Evolutionary conservation across 768 basidiomycete species (phyloP), one percentile per base, ranked within the genome.

Genomic region (Pleurotus ostreatus): DNA sequence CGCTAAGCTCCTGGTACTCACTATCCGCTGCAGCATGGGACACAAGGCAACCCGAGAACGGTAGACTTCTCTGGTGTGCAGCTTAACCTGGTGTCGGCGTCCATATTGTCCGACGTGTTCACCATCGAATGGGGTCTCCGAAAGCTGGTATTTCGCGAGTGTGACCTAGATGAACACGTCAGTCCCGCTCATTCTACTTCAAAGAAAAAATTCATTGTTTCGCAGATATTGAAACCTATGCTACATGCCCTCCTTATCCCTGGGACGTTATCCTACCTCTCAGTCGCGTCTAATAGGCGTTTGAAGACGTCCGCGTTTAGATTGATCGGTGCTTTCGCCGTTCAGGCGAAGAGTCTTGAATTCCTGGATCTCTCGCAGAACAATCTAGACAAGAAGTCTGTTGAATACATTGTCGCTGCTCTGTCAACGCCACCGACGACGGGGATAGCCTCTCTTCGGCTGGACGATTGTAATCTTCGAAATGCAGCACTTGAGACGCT

Each of bases 351-450:
- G 61, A 80, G 71, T 52, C 71, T 98, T 7, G 86, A 90, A 58
- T 97, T 94, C 71, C 79, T 98, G 34, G 95, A 99, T 68, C 70
- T 99, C 22, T 94, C 93, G 2, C 90, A 92, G 57, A 97, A 89
- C 59, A 67, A 74, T 1, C 70, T 97, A 58, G 96, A 98, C 67
- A 92, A 90, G 68, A 88, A 85, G 67, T 78, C 89, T 0, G 77
- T 93, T 13, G 95, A 98, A 49, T 89, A 85, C 60, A 79, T 98
- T 45, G 84, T 89, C 0, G 80, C 79, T 22, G 85, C 88, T 1
- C 74, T 97, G 15, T 69, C 79, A 55, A 71, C 70, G 1, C 74
- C 81, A 3, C 77, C 80, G n/a, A 72, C 78, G 48, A 73, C 74
- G 3, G 82, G 85, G 2, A 71, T 96, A 1, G 79, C 89, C 16